Conservation (phyloP, 495 filamentous ascomycete genomes). For the Talaromyces proteolyticus region DNA sequence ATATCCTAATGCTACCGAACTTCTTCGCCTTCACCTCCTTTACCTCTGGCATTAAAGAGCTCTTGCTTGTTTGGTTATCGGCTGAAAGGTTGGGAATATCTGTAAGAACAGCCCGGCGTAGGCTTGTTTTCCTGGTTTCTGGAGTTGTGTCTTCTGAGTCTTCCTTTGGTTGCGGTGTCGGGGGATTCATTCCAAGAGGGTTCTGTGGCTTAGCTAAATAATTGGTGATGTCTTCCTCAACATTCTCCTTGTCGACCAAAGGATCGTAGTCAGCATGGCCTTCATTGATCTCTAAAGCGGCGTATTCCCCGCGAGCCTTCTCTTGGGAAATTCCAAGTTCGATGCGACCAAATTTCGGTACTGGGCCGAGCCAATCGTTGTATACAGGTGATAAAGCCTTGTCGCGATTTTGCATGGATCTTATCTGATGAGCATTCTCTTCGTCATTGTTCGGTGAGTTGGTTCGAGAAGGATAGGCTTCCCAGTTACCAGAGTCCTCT, state of each 20-base stretch:
- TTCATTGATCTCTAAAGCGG: slow-evolving; percentile 26
- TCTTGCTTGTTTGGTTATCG: slow-evolving; percentile 16
- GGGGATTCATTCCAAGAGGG: slow-evolving; percentile 47
- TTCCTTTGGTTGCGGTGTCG: slow-evolving; percentile 38
- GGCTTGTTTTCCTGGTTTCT: slow-evolving; percentile 7
- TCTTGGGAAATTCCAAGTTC: slow-evolving; percentile 26
- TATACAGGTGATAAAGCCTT: slow-evolving; percentile 27
- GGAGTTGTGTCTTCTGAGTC: slow-evolving; percentile 14
- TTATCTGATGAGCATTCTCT: slow-evolving; percentile 29
- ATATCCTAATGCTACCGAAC: slow-evolving; percentile 13
- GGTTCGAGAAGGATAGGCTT: slow-evolving; percentile 52
- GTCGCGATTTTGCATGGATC: slow-evolving; percentile 32
- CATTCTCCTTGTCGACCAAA: slow-evolving; percentile 8
- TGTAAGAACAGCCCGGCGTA: slow-evolving; percentile 21
- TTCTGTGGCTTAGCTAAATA: slow-evolving; percentile 33
- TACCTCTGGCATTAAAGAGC: slow-evolving; percentile 16
- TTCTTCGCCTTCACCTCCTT: slow-evolving; percentile 12
- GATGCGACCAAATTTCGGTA: slow-evolving; percentile 25
- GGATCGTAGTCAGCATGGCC: slow-evolving; percentile 28
- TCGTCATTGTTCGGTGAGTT: slow-evolving; percentile 36
- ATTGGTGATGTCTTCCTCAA: slow-evolving; percentile 16
- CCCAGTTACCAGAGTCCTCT: slow-evolving; percentile 50
- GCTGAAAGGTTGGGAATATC: slow-evolving; percentile 29
- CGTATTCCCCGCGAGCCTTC: slow-evolving; percentile 34
- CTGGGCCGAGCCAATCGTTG: slow-evolving; percentile 33